Conservation (phyloP, 441 rosid genomes). For the Euphorbia celastroides region DNA sequence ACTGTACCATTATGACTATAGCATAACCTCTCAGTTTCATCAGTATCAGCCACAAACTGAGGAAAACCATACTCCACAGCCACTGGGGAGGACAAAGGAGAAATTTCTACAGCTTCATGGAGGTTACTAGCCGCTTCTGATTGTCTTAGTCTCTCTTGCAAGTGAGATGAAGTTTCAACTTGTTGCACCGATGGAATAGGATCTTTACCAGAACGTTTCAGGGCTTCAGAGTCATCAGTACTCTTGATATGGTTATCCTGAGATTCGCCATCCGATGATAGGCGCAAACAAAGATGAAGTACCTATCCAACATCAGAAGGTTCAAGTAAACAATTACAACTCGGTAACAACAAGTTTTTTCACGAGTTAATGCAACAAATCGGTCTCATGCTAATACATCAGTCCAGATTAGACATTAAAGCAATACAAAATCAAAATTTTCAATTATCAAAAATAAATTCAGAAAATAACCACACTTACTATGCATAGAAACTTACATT, state of each 20-base stretch:
- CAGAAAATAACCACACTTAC: not conserved
- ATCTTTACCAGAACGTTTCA: conserved; percentile 14
- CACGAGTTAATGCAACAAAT: not conserved
- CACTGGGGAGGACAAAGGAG: conserved; percentile 11
- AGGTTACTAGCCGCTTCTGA: conserved; percentile 14
- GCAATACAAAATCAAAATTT: not conserved
- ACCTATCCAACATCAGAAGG: conserved; percentile 27
- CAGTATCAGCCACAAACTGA: not conserved
- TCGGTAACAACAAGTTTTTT: not conserved
- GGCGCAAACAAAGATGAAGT: conserved; percentile 36
- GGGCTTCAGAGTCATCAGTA: conserved; percentile 14
- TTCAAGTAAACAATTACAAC: conserved; percentile 8
- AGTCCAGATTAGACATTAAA: not conserved
- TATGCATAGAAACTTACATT: conserved; percentile 30
- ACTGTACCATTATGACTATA: not conserved
- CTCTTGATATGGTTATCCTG: conserved; percentile 22
- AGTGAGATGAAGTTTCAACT: conserved; percentile 23
- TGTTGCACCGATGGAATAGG: conserved; percentile 9
- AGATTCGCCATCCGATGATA: conserved; percentile 36
- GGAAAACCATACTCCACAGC: conserved; percentile 13
- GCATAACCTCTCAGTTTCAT: conserved; percentile 8
- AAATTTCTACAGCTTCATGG: not conserved
- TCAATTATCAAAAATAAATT: not conserved
- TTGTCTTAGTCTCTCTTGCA: conserved; percentile 16
- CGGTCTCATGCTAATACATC: not conserved